Evolutionary conservation across 2,329 filamentous ascomycete genomes (phyloP).

Genomic region (Xylariaceae sp.): DNA sequence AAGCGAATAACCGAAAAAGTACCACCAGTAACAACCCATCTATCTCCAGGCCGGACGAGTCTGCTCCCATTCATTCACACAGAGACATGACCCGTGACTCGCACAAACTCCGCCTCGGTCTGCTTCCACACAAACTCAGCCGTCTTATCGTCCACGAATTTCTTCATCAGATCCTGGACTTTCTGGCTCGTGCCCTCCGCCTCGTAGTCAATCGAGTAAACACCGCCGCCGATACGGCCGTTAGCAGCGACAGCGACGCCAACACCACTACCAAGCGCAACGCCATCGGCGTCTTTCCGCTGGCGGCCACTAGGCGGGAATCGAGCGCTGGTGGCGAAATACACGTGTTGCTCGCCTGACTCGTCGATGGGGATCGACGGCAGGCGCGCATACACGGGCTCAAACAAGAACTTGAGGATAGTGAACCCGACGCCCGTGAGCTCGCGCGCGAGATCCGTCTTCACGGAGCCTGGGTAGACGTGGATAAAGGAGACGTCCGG

Average conservation of each 20-base stretch:
- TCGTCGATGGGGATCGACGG: constrained; percentile 31
- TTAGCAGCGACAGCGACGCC: constrained; percentile 31
- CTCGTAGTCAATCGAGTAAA: constrained; percentile 36
- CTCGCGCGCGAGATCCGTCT: constrained; percentile 30
- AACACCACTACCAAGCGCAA: constrained; percentile 26
- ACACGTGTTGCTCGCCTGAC: constrained; percentile 39
- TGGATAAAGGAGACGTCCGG: constrained; percentile 42
- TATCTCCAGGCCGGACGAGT: too few relatives aligned
- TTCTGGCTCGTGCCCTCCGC: constrained; percentile 32
- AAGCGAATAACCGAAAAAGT: too few relatives aligned
- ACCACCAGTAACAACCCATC: too few relatives aligned
- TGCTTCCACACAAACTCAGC: constrained; percentile 36
- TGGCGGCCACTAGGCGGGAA: constrained; percentile 27
- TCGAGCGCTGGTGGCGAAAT: constrained; percentile 35
- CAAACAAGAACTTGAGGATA: constrained; percentile 30
- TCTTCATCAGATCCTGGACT: constrained; percentile 28
- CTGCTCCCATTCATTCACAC: too few relatives aligned
- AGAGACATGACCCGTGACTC: not conserved
- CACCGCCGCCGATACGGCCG: constrained; percentile 35
- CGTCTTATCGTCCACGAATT: constrained; percentile 29
- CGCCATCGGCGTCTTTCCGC: constrained; percentile 25
- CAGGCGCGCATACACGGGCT: constrained; percentile 9
- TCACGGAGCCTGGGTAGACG: constrained; percentile 38
- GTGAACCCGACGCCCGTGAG: constrained; percentile 27
- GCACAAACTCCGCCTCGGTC: constrained; percentile 35